These are phyloP conservation scores for Ogataea angusta DNA, from an alignment of 805 yeast genomes.

Conservation along the genomic window DNA sequence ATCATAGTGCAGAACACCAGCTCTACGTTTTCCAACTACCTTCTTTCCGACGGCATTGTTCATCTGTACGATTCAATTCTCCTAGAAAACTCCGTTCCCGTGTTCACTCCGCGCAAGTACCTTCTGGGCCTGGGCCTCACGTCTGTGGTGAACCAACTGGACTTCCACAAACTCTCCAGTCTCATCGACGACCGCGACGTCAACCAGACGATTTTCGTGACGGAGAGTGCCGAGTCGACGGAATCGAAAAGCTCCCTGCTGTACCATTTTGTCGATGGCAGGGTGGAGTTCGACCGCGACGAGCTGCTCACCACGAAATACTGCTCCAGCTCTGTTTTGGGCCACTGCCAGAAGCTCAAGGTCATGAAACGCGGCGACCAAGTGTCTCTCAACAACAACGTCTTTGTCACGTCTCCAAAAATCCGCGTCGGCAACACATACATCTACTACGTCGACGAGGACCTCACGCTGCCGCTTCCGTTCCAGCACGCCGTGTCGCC, in stretches of 20 bases:
- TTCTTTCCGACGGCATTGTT: slow-evolving; percentile 46
- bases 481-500: slow-evolving; percentile 66
- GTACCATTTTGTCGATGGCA: slow-evolving; percentile 62
- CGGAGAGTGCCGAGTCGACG: slow-evolving; percentile 32
- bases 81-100: slow-evolving; percentile 23
- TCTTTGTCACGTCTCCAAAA: slow-evolving; percentile 42
- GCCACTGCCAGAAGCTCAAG: slow-evolving; percentile 65
- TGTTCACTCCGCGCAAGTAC: slow-evolving; percentile 54
- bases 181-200: slow-evolving; percentile 52
- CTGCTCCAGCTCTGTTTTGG: slow-evolving; percentile 49
- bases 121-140: slow-evolving; percentile 57
- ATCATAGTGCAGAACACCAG: slow-evolving; percentile 34
- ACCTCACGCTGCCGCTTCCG: slow-evolving; percentile 59
- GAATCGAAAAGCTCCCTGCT: slow-evolving; percentile 37
- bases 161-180: slow-evolving; percentile 52
- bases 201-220: slow-evolving; percentile 62
- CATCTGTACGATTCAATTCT: slow-evolving; percentile 42
- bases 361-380: slow-evolving; percentile 33
- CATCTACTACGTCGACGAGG: slow-evolving; percentile 64
- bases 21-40: slow-evolving; percentile 38
- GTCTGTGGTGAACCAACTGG: slow-evolving; percentile 65
- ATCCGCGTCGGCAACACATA: slow-evolving; percentile 56
- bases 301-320: slow-evolving; percentile 47
- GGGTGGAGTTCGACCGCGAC: slow-evolving; percentile 37
- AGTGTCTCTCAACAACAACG: slow-evolving; percentile 52